These are phyloP conservation scores for Trichophyton schoenleinii DNA, from an alignment of 2,329 filamentous ascomycete genomes.

Conservation along the genomic window DNA sequence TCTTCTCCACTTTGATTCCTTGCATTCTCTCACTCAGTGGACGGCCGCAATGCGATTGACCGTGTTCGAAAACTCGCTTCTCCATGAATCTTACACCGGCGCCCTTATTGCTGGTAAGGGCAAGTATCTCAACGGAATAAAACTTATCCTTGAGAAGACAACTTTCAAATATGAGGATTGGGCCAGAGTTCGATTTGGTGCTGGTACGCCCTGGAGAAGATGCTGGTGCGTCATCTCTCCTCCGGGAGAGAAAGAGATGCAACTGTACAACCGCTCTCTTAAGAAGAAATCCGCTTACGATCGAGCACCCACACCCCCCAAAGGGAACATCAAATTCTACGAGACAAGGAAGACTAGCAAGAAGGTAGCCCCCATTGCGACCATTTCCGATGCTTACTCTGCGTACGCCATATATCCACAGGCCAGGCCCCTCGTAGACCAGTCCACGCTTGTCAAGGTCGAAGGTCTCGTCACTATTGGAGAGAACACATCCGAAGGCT, in stretches of 20 bases:
- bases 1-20: conserved; percentile 88
- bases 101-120: conserved; percentile 92
- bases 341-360: conserved; percentile 78
- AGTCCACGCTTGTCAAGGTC: conserved; percentile 85
- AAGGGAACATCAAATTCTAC: conserved; percentile 90
- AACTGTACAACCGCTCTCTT: conserved; percentile 67
- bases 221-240: conserved; percentile 94
- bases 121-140: conserved; percentile 78
- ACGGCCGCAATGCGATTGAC: conserved; percentile 84
- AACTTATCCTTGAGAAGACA: conserved; percentile 70
- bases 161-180: conserved; percentile 74
- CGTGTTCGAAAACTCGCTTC: conserved; percentile 83
- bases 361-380: conserved; percentile 79
- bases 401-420: conserved; percentile 95
- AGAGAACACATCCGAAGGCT: conserved; percentile 58
- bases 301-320: conserved; percentile 56
- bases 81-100: conserved; percentile 94
- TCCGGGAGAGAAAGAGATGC: conserved; percentile 83
- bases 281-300: conserved; percentile 79
- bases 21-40: conserved; percentile 89
- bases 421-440: conserved; percentile 82
- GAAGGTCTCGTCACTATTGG: conserved; percentile 82
- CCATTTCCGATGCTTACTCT: conserved; percentile 78
- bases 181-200: conserved; percentile 89
- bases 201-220: conserved; percentile 86